These are phyloP conservation scores for Leccinum uliginosum DNA, from an alignment of 768 basidiomycete genomes.

Conservation along the genomic window DNA sequence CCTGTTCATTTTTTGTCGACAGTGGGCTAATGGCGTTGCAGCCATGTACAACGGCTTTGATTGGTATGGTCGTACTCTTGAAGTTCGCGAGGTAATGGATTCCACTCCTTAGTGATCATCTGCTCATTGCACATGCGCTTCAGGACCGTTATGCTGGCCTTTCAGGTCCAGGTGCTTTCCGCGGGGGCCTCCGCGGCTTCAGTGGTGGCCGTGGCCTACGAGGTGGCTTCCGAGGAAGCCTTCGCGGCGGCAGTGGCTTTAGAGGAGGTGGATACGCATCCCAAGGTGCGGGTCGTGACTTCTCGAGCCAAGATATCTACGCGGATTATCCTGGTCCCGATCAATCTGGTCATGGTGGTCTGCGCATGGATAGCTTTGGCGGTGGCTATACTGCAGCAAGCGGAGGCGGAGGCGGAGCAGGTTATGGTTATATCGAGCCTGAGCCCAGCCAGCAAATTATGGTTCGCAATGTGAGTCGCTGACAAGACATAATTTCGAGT, in stretches of 20 bases:
- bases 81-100: conserved; percentile 82
- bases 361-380: conserved; percentile 35
- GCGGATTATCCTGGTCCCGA: conserved; percentile 92
- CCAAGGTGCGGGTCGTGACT: conserved; percentile 54
- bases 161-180: conserved; percentile 56
- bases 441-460: conserved; percentile 97
- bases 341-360: conserved; percentile 39
- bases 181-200: conserved; percentile 47
- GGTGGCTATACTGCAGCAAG: conserved; percentile 35
- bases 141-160: conserved; percentile 89
- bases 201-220: conserved; percentile 38
- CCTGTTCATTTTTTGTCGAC: neutral
- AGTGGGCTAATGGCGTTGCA: conserved; percentile 29
- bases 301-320: conserved; percentile 86
- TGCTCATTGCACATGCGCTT: neutral
- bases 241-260: conserved; percentile 58
- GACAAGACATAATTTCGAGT: neutral
- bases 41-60: conserved; percentile 97
- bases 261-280: conserved; percentile 57
- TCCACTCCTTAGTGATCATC: neutral
- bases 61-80: conserved; percentile 93
- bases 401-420: conserved; percentile 33
- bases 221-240: conserved; percentile 33
- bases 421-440: conserved; percentile 46
- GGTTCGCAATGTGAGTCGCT: conserved; percentile 86